Evolutionary conservation across 305 asterid species (phyloP).

Genomic region (Fraxinus paxiana): DNA sequence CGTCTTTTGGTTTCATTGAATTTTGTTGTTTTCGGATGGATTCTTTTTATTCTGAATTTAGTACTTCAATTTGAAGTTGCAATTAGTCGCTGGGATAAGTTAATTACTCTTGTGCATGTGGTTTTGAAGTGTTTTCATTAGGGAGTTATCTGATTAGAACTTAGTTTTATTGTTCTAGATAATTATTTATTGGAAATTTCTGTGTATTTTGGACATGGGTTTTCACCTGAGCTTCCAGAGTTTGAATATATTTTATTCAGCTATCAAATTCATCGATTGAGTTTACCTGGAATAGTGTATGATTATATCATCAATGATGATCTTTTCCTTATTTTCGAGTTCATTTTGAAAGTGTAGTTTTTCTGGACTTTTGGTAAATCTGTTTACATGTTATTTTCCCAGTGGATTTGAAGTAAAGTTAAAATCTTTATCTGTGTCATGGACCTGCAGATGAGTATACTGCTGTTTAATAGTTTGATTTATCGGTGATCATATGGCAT

Average conservation of each 20-base stretch:
- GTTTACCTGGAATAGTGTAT: background rate
- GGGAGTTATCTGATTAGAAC: background rate
- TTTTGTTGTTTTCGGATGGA: background rate
- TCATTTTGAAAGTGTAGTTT: background rate
- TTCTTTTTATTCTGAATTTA: background rate
- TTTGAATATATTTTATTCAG: background rate
- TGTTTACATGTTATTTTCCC: background rate
- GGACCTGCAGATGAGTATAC: background rate
- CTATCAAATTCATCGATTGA: background rate
- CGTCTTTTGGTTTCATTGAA: background rate
- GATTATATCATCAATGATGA: background rate
- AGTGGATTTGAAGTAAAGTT: background rate
- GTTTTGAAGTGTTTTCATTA: background rate
- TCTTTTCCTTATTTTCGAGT: background rate
- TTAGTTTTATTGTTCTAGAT: background rate
- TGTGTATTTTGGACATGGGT: background rate
- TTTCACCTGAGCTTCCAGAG: background rate
- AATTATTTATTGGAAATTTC: background rate
- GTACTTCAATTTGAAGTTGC: background rate
- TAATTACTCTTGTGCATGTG: background rate
- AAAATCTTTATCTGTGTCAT: background rate
- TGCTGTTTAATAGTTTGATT: background rate
- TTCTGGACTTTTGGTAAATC: background rate
- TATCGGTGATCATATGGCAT: background rate
- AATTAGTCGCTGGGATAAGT: background rate